phyloP scores from a whole-genome alignment of 306 rosid species.

The Echinosophora koreensis region DNA sequence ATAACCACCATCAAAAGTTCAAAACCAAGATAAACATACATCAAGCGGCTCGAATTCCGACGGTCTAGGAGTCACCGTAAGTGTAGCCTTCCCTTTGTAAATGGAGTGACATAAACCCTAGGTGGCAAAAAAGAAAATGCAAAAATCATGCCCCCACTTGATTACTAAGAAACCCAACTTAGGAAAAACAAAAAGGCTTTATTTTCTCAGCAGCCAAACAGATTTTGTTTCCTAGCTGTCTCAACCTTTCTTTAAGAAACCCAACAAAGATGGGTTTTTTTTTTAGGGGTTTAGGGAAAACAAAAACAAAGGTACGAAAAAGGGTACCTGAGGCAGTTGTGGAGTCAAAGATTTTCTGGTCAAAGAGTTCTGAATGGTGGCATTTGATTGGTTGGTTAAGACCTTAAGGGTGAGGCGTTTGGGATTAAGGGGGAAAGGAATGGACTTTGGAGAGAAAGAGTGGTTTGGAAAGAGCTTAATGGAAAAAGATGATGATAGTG shows the following conservation, averaged over 20 bases:
- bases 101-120: conserved; percentile 89
- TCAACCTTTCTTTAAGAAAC: background rate
- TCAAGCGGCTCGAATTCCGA: conserved; percentile 79
- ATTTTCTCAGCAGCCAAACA: conserved; percentile 23
- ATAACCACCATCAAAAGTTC: background rate
- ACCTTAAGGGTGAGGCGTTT: conserved; percentile 45
- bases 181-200: background rate
- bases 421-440: conserved; percentile 40
- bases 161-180: conserved; percentile 1
- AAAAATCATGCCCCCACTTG: conserved; percentile 6
- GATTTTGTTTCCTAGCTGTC: background rate
- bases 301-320: background rate
- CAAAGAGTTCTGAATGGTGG: conserved; percentile 66
- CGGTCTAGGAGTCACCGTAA: conserved; percentile 80
- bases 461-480: conserved; percentile 30
- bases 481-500: conserved; percentile 46
- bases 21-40: conserved; percentile 57
- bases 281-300: background rate
- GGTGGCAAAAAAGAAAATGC: conserved; percentile 51
- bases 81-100: conserved; percentile 97
- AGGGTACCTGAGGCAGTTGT: conserved; percentile 56
- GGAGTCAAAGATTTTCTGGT: too few relatives aligned
- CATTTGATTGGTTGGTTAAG: conserved; percentile 63
- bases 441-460: conserved; percentile 32
- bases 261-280: background rate